Evolutionary conservation across 2,329 filamentous ascomycete species (phyloP).

Genomic region (Pseudogymnoascus sp.): DNA sequence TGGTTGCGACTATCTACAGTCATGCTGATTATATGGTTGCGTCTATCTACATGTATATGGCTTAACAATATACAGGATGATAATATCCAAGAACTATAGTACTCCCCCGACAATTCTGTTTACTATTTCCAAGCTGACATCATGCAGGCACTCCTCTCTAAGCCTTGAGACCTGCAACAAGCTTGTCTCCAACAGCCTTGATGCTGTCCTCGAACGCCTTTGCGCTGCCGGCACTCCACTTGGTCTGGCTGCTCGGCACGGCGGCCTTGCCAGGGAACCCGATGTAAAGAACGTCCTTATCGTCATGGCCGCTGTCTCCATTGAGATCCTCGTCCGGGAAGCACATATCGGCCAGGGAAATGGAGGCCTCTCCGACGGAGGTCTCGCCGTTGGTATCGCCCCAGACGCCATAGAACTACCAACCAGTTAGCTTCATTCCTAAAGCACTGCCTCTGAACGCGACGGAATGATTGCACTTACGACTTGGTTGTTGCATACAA

Average conservation of each 20-base stretch:
- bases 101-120: background rate
- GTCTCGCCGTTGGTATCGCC: constrained; percentile 9
- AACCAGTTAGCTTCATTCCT: background rate
- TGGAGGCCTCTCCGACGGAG: constrained; percentile 8
- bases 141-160: background rate
- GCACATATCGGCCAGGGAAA: constrained; percentile 7
- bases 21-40: background rate
- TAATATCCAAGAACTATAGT: background rate
- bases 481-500: constrained; percentile 11
- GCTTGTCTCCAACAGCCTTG: background rate
- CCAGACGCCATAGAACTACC: constrained; percentile 10
- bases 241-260: background rate
- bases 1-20: background rate
- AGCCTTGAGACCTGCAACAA: constrained; percentile 6
- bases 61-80: background rate
- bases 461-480: background rate
- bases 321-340: background rate
- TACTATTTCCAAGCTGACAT: background rate
- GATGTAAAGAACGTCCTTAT: constrained; percentile 9
- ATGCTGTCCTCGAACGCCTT: background rate
- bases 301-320: constrained; percentile 3
- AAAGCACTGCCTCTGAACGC: background rate
- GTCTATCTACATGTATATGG: background rate
- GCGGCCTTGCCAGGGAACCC: constrained; percentile 1
- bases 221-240: background rate